Conservation (phyloP, 1,284 basidiomycete genomes). For the Schizophyllum amplum region DNA sequence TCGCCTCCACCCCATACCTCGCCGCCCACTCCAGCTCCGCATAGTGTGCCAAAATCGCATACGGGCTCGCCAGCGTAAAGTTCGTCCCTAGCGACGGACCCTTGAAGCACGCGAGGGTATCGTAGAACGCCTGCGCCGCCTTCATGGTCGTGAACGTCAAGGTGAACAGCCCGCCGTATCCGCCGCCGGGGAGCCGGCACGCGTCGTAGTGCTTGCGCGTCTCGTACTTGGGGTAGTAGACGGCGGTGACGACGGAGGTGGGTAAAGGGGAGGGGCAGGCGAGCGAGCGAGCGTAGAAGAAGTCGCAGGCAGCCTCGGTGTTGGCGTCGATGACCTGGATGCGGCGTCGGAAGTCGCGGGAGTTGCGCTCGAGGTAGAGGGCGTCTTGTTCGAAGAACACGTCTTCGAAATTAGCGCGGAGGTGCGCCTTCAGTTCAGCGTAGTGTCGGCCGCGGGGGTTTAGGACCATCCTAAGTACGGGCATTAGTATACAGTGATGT, state of each 20-base stretch:
- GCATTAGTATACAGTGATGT: conserved; percentile 3
- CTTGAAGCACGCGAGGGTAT: conserved; percentile 78
- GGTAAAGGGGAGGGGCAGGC: conserved; percentile 22
- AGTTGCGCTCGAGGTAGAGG: conserved; percentile 97
- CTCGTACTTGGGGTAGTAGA: conserved; percentile 87
- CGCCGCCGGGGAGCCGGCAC: conserved; percentile 56
- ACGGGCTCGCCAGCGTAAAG: conserved; percentile 78
- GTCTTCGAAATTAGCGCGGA: conserved; percentile 75
- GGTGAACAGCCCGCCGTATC: conserved; percentile 91
- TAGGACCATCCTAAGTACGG: conserved; percentile 61
- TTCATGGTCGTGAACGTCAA: conserved; percentile 71
- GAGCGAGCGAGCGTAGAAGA: conserved; percentile 58
- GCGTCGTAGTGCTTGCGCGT: conserved; percentile 69
- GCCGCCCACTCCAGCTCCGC: conserved; percentile 90
- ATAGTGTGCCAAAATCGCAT: conserved; percentile 91
- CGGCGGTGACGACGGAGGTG: conserved; percentile 62
- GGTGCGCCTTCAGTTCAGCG: conserved; percentile 47
- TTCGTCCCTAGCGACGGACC: conserved; percentile 95
- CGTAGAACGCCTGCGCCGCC: conserved; percentile 82
- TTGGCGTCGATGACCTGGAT: conserved; percentile 78
- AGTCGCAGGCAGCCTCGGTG: conserved; percentile 75
- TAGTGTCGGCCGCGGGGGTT: conserved; percentile 78
- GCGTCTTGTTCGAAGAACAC: conserved; percentile 89
- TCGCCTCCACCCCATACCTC: conserved; percentile 69
- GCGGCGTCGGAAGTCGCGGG: conserved; percentile 81